Conservation (phyloP, 345 rosid genomes). For the Viola odorata region DNA sequence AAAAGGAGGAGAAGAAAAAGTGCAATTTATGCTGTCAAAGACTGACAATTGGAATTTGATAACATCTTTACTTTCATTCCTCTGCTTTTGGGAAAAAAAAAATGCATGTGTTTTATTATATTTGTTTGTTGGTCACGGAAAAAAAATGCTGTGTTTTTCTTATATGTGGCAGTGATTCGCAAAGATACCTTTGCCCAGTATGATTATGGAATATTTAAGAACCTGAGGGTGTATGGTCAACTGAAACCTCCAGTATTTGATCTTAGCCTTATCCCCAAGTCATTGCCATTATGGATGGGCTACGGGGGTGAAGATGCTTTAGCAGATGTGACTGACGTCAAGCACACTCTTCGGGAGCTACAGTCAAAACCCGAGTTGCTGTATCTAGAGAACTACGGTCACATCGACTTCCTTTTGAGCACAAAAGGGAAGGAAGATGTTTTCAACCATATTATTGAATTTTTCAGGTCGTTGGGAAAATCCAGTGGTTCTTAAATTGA, state of each 20-base stretch:
- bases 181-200: slow-evolving; percentile 69
- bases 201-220: slow-evolving; percentile 71
- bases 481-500: slow-evolving; percentile 33
- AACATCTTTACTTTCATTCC: too few relatives aligned
- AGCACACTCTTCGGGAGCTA: slow-evolving; percentile 56
- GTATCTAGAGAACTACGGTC: slow-evolving; percentile 43
- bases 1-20: too few relatives aligned
- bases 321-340: slow-evolving; percentile 61
- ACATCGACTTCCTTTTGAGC: slow-evolving; percentile 11
- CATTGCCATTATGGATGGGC: slow-evolving; percentile 83
- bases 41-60: too few relatives aligned
- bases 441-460: slow-evolving; percentile 47
- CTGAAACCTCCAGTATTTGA: slow-evolving; percentile 62
- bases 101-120: too few relatives aligned
- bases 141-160: not conserved
- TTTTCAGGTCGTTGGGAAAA: slow-evolving; percentile 50
- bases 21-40: too few relatives aligned
- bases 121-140: too few relatives aligned
- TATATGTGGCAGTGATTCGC: slow-evolving; percentile 65
- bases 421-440: slow-evolving; percentile 53
- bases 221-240: slow-evolving; percentile 48
- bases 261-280: slow-evolving; percentile 52
- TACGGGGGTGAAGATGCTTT: slow-evolving; percentile 75
- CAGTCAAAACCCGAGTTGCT: slow-evolving; percentile 51
- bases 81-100: too few relatives aligned